A percentile compares a stretch with the other conserved stretches of the same genome.
Conservation (phyloP, 2,329 filamentous ascomycete genomes). For the Claviceps spartinae region DNA sequence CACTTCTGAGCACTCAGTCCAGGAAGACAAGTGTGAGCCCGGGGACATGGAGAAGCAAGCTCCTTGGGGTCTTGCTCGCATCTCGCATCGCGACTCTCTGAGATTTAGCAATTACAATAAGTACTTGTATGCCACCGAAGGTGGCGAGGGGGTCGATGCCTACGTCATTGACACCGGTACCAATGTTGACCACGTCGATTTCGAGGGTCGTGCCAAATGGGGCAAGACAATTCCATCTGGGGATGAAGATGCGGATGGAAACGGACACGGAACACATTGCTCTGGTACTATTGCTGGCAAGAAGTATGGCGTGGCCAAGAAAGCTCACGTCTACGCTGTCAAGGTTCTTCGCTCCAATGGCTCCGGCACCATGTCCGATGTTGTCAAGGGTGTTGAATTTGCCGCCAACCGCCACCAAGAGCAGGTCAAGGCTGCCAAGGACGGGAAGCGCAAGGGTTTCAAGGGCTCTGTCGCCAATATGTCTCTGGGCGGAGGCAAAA, state of each 20-base stretch:
- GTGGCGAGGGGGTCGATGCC: conserved; percentile 94
- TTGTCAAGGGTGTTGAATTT: conserved; percentile 96
- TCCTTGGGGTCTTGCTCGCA: conserved; percentile 97
- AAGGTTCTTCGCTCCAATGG: conserved; percentile 97
- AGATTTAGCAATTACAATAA: conserved; percentile 95
- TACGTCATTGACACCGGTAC: conserved; percentile 98
- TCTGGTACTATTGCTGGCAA: conserved; percentile 94
- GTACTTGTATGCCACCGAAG: conserved; percentile 82
- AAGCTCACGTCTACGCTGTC: conserved; percentile 90
- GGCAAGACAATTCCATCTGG: conserved; percentile 85
- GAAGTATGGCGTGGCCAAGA: conserved; percentile 99
- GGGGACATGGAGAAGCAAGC: conserved; percentile 72
- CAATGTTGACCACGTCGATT: conserved; percentile 89
- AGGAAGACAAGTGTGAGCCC: conserved; percentile 28
- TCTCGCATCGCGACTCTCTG: conserved; percentile 82
- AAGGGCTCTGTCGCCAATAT: conserved; percentile 99
- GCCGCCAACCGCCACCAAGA: conserved; percentile 69
- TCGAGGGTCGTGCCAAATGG: conserved; percentile 90
- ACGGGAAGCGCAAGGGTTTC: conserved; percentile 87
- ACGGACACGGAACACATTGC: conserved; percentile 98
- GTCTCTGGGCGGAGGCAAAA: conserved; percentile 97
- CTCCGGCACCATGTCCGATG: conserved; percentile 95
- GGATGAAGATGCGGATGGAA: conserved; percentile 84
- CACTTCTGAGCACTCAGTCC: conserved; percentile 23
- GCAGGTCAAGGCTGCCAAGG: conserved; percentile 66